phyloP scores from a whole-genome alignment of 2,329 filamentous ascomycete species.

The Diaporthe humulicola region DNA sequence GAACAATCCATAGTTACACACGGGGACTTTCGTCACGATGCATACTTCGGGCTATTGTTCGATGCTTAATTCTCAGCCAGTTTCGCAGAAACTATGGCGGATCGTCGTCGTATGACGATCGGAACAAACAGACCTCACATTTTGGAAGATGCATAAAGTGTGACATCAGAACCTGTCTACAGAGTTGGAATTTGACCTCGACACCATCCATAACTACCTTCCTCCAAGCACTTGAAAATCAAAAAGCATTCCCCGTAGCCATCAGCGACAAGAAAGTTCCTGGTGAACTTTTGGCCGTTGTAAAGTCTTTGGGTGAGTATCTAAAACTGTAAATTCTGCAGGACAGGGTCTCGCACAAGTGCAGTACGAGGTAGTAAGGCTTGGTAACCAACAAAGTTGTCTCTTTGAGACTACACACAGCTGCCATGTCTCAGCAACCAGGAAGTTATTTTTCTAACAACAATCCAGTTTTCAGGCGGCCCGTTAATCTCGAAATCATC shows the following conservation, averaged over 20 bases:
- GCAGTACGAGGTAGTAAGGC: background rate
- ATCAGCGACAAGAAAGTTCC: background rate
- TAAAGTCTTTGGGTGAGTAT: background rate
- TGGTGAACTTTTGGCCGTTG: background rate
- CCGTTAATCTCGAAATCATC: background rate
- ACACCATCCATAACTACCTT: background rate
- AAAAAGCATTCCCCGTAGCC: background rate
- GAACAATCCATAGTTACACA: background rate
- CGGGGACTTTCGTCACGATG: background rate
- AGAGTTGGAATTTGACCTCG: background rate
- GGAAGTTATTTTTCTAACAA: background rate
- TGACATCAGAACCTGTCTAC: background rate
- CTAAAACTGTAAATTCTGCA: background rate
- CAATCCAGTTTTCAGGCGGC: background rate
- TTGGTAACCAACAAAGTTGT: background rate
- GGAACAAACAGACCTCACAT: background rate
- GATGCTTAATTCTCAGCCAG: background rate
- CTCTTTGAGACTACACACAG: background rate
- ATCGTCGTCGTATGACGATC: rapidly evolving
- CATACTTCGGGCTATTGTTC: background rate
- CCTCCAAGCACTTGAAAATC: background rate
- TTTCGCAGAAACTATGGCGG: background rate
- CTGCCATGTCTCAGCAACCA: background rate
- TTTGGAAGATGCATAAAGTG: background rate
- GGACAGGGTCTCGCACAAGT: background rate